phyloP scores from a whole-genome alignment of 2,329 filamentous ascomycete genomes.

The Ilyonectria sp. region DNA sequence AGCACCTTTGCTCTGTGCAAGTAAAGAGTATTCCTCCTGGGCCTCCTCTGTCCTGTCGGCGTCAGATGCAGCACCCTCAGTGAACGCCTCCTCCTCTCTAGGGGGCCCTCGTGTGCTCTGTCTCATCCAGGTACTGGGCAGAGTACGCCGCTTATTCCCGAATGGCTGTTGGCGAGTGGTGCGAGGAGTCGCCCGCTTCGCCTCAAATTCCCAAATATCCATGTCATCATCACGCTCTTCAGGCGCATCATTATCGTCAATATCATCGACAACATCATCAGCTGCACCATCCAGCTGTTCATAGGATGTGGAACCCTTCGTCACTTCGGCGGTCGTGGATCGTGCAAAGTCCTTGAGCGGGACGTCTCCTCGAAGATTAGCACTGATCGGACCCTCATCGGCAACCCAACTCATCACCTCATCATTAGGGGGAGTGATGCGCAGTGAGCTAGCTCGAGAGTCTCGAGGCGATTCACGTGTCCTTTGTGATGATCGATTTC shows the following conservation, averaged over 20 bases:
- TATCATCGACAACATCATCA: constrained; percentile 31
- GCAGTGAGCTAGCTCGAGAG: constrained; percentile 54
- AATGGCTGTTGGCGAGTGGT: constrained; percentile 51
- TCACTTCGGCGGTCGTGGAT: constrained; percentile 9
- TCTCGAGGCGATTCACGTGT: constrained; percentile 38
- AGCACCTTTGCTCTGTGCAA: constrained; percentile 51
- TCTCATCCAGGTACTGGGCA: constrained; percentile 60
- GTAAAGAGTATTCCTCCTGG: constrained; percentile 62
- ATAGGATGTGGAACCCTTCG: constrained; percentile 12
- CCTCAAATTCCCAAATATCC: constrained; percentile 72
- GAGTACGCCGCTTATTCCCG: constrained; percentile 45
- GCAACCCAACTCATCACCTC: constrained; percentile 63
- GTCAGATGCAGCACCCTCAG: constrained; percentile 29
- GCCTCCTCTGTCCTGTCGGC: constrained; percentile 34
- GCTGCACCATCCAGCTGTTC: constrained; percentile 34
- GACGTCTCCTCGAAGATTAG: constrained; percentile 53
- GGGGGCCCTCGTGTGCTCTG: constrained; percentile 41
- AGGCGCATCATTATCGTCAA: constrained; percentile 35
- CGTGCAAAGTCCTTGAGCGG: constrained; percentile 49
- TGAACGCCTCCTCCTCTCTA: constrained; percentile 8
- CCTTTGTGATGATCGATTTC: constrained; percentile 32
- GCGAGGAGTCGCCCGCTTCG: constrained; percentile 61
- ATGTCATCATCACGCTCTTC: constrained; percentile 59
- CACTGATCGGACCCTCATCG: constrained; percentile 56
- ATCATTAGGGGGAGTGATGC: constrained; percentile 50